A percentile compares a stretch with the other conserved stretches of the same genome.
Conservation (phyloP, 164 flowering plant genomes). For the Tetrastigma voinierianum region DNA sequence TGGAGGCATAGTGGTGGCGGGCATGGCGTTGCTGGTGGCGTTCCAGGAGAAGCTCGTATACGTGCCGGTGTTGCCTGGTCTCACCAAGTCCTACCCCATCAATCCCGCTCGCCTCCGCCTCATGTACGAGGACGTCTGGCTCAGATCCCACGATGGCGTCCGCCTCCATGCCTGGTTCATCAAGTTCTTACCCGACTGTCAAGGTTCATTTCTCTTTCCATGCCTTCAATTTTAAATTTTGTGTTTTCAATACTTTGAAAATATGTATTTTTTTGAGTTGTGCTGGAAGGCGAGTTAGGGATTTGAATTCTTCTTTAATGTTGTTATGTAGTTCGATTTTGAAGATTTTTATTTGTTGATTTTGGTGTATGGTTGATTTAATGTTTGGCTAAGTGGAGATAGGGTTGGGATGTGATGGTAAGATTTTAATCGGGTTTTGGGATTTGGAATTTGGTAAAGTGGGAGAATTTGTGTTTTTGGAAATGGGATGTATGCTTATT, state of each 20-base stretch:
- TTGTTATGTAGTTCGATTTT: background rate
- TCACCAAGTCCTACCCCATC: conserved; percentile 76
- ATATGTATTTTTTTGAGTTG: background rate
- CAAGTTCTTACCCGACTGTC: conserved; percentile 84
- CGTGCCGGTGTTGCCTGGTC: conserved; percentile 96
- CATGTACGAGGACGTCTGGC: conserved; percentile 90
- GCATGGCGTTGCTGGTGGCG: conserved; percentile 86
- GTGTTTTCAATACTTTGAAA: too few relatives aligned
- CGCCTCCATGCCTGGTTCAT: conserved; percentile 98
- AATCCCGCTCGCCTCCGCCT: conserved; percentile 88
- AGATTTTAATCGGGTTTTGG: background rate
- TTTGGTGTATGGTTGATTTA: background rate
- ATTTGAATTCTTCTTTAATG: background rate
- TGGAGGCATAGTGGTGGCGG: conserved; percentile 81
- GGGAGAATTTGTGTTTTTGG: background rate
- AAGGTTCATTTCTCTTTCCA: conserved; percentile 43
- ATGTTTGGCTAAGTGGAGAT: background rate
- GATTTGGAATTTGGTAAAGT: background rate
- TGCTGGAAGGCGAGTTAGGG: conserved; percentile 6
- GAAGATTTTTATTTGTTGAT: background rate
- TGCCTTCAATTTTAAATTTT: background rate
- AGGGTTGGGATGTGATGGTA: background rate
- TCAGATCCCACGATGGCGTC: conserved; percentile 83
- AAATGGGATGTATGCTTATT: too few relatives aligned
- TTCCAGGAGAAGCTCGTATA: conserved; percentile 91